Percentiles rank a stretch among this genome's conserved stretches.
Conservation (phyloP, 2,329 filamentous ascomycete species). For the Aspergillus sp. region DNA sequence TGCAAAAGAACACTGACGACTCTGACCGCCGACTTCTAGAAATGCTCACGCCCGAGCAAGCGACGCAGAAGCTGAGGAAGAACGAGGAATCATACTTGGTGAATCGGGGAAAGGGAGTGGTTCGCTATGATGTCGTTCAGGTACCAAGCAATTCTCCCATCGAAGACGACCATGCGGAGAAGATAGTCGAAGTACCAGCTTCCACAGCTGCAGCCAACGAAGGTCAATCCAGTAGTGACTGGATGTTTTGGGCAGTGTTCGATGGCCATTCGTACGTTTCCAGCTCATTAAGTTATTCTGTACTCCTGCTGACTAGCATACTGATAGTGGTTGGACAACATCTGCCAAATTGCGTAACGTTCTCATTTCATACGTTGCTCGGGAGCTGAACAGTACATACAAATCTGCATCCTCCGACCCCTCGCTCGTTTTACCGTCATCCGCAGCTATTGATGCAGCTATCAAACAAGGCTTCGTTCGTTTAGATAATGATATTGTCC, state of each 20-base stretch:
- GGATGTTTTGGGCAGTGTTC: conserved; percentile 99
- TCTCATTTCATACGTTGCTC: conserved; percentile 86
- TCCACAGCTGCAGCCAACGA: conserved; percentile 56
- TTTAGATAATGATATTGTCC: conserved; percentile 90
- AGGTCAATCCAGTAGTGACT: conserved; percentile 68
- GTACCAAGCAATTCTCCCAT: conserved; percentile 96
- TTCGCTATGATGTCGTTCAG: conserved; percentile 92
- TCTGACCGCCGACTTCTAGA: conserved; percentile 84
- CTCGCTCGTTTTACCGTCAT: conserved; percentile 62
- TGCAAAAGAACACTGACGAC: conserved; percentile 84
- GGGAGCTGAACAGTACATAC: conserved; percentile 90
- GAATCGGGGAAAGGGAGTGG: conserved; percentile 83
- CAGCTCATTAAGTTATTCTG: not conserved
- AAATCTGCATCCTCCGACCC: conserved; percentile 65
- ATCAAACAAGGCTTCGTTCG: conserved; percentile 90
- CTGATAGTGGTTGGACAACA: conserved; percentile 84
- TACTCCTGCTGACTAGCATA: conserved; percentile 2
- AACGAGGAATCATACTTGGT: conserved; percentile 92
- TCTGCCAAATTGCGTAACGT: conserved; percentile 93
- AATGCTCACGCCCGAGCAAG: conserved; percentile 95
- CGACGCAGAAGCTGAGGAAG: conserved; percentile 81
- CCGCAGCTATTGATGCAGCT: conserved; percentile 80
- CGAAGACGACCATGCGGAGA: conserved; percentile 96
- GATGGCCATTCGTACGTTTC: conserved; percentile 83
- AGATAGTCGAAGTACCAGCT: conserved; percentile 86